phyloP scores from a whole-genome alignment of 495 filamentous ascomycete species.

The Saxophila tyrrhenica region DNA sequence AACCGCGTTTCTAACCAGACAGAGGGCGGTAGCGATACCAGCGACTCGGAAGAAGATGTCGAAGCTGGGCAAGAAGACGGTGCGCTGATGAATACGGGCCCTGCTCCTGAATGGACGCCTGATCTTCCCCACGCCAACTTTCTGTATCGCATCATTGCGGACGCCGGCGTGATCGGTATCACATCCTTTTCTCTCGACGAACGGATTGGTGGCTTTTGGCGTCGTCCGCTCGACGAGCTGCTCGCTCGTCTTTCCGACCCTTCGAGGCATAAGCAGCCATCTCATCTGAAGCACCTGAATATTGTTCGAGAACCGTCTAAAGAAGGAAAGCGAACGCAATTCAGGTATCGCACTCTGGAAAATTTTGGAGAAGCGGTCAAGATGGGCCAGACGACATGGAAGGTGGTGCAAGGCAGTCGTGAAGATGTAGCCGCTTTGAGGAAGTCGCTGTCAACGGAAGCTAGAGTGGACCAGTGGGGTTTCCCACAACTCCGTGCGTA shows the following conservation, averaged over 20 bases:
- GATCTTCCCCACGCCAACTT: conserved; percentile 6
- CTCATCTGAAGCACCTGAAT: conserved; percentile 50
- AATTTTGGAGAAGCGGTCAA: conserved; percentile 50
- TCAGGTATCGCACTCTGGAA: conserved; percentile 45
- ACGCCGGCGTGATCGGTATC: conserved; percentile 30
- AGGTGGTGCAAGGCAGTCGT: conserved; percentile 4
- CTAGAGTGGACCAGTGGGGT: conserved; percentile 43
- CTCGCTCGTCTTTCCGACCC: conserved; percentile 45
- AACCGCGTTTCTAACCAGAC: neutral
- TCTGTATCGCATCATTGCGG: conserved; percentile 8
- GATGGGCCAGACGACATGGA: conserved; percentile 40
- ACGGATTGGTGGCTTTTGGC: conserved; percentile 44
- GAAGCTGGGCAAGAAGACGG: conserved; percentile 10
- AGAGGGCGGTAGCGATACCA: neutral
- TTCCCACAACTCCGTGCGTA: conserved; percentile 32
- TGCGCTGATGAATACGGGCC: neutral
- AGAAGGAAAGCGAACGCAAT: conserved; percentile 41
- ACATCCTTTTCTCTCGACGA: conserved; percentile 41
- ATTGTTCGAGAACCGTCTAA: conserved; percentile 51
- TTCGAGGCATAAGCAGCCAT: conserved; percentile 52
- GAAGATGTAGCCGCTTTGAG: neutral
- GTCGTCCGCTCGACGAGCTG: conserved; percentile 46
- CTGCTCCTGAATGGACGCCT: conserved; percentile 13
- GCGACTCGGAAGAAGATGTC: conserved; percentile 2
- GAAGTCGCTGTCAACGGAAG: conserved; percentile 7